Evolutionary conservation across 441 rosid genomes (phyloP), one percentile per base, ranked within the genome.

Genomic region (Mallotus japonicus): DNA sequence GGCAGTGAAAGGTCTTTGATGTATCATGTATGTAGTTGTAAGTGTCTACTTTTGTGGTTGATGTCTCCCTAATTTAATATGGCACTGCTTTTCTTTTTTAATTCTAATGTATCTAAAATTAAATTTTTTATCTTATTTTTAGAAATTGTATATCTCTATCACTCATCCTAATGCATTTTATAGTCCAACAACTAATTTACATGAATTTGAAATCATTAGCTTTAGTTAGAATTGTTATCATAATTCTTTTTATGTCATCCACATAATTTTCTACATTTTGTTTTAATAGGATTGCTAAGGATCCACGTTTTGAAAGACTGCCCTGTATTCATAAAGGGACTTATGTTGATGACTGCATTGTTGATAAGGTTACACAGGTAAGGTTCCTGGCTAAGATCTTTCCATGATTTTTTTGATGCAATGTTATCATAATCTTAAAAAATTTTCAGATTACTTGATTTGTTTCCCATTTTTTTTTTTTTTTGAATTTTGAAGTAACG

Each of bases 281-380:
- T 28, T 70, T 58, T n/a, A 53, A 69, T 73, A 95, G 99, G 84
- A 95, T 95, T 81, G 98, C 97, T 2, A 91, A 95, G 83, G 97
- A 95, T 84, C 97, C 99, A 22, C 90, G 95, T 64, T 95, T 91
- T 63, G 98, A 93, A 74, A 91, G 97, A 73, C 69, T 95, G 46
- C 93, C 97, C 12, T 95, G 99, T 79, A 69, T 83, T 76, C 99
- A 95, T 80, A 89, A 89, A 82, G 99, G 98, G 28, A 93, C 97
- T 16, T 95, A 93, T 82, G 99, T 97, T 64, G 96, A 93, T 89
- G 99, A 95, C 83, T 95, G 99, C 71, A 82, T 95, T 69, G 98
- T 93, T 40, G 89, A 87, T 58, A 87, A 97, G 83, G 97, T 93
- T 74, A 90, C 94, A 61, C 83, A 83, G 93, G 97, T 88, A 72